phyloP scores from a whole-genome alignment of 2,329 filamentous ascomycete genomes.

The Penicillium frequentans region DNA sequence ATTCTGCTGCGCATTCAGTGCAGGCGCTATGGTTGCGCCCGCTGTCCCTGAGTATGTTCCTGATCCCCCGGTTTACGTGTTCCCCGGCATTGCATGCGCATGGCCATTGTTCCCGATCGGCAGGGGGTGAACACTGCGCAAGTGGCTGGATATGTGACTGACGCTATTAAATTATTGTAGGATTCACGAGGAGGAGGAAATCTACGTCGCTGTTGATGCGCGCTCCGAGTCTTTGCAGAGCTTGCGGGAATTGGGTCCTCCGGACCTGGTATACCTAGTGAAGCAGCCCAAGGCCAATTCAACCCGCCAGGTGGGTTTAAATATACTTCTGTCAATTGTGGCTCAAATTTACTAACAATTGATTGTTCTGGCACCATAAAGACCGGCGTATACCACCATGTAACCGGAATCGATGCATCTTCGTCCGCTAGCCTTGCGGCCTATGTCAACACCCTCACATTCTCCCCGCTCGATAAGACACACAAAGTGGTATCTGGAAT shows the following conservation, averaged over 20 bases:
- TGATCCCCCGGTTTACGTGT: constrained; percentile 28
- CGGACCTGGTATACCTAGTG: constrained; percentile 91
- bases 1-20: constrained; percentile 20
- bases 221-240: constrained; percentile 84
- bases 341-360: not conserved
- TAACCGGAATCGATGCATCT: constrained; percentile 93
- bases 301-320: constrained; percentile 53
- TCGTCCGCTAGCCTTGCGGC: constrained; percentile 95
- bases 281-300: constrained; percentile 67
- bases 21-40: constrained; percentile 66
- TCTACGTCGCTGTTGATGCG: constrained; percentile 81
- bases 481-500: constrained; percentile 91
- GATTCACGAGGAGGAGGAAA: constrained; percentile 88
- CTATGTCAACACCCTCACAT: constrained; percentile 97
- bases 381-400: constrained; percentile 95
- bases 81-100: constrained; percentile 25
- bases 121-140: constrained; percentile 6
- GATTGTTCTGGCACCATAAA: constrained; percentile 38
- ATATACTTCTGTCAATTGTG: not conserved
- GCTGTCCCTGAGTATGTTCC: constrained; percentile 70
- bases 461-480: constrained; percentile 78
- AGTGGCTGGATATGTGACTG: constrained; percentile 13
- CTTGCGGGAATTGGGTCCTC: constrained; percentile 89
- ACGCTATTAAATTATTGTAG: constrained; percentile 49
- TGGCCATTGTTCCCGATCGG: constrained; percentile 12